Percentiles rank a stretch among this genome's conserved stretches.
These are phyloP conservation scores for Fonsecaea pugnacius DNA, from an alignment of 2,329 filamentous ascomycete genomes.

Conservation along the genomic window DNA sequence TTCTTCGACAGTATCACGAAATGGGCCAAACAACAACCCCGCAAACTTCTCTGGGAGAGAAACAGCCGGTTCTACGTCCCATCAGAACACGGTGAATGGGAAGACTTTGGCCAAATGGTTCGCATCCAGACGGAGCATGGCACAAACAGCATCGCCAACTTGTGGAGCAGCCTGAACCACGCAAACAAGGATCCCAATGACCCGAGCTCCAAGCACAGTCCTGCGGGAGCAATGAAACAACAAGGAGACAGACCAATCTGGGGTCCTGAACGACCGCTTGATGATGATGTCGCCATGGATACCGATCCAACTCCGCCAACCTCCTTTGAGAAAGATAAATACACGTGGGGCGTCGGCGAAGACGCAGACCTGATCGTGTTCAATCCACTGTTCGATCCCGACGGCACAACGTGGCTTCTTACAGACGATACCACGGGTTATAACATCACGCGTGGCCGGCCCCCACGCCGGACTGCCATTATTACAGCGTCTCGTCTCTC, in stretches of 20 bases:
- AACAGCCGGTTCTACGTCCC: conserved; percentile 79
- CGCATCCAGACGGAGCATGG: conserved; percentile 75
- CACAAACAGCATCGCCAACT: conserved; percentile 66
- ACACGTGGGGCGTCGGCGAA: conserved; percentile 85
- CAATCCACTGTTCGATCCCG: conserved; percentile 88
- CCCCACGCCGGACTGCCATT: conserved; percentile 80
- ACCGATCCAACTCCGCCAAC: conserved; percentile 75
- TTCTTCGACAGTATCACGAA: conserved; percentile 69
- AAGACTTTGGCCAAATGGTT: conserved; percentile 77
- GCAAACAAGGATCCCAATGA: conserved; percentile 36
- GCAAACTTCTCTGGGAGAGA: conserved; percentile 81
- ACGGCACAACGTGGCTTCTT: conserved; percentile 82
- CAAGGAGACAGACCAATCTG: conserved; percentile 71
- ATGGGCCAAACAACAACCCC: conserved; percentile 74
- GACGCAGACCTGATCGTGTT: conserved; percentile 91
- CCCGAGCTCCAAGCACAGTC: conserved; percentile 4
- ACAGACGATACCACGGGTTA: conserved; percentile 83
- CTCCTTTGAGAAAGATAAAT: conserved; percentile 76
- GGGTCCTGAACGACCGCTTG: conserved; percentile 75
- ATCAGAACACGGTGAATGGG: conserved; percentile 75
- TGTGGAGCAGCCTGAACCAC: conserved; percentile 62
- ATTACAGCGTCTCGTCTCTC: conserved; percentile 87
- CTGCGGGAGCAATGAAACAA: conserved; percentile 37
- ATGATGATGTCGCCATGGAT: conserved; percentile 71
- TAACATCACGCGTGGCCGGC: conserved; percentile 65